Conservation (phyloP, 169 alveolate genomes). For the Plasmodium gaboni region DNA sequence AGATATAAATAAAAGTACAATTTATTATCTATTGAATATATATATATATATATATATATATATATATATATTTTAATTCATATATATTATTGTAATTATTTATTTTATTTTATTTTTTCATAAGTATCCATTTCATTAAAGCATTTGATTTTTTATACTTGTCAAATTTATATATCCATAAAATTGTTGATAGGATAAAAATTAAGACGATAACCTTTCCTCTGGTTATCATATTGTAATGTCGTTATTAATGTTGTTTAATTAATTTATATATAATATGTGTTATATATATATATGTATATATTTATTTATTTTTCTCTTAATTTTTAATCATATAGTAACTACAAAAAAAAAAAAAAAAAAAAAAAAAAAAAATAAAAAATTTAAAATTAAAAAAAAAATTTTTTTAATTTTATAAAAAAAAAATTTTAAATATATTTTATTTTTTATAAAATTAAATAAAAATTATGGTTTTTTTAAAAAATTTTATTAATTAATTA, state of each 20-base stretch:
- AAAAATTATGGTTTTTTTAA: no score
- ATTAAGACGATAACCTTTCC: conserved; percentile 54
- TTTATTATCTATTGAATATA: not conserved
- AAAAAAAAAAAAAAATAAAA: not conserved
- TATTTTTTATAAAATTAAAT: no score
- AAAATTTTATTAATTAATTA: no score
- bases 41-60: conserved; percentile 7
- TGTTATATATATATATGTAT: no score
- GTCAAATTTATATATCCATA: conserved; percentile 68
- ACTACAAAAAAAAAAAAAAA: not conserved
- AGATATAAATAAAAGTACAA: conserved; percentile 22
- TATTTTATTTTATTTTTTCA: conserved; percentile 9
- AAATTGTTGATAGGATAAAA: conserved; percentile 33
- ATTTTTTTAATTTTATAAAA: no score
- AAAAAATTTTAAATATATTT: no score
- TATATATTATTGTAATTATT: conserved; percentile 2
- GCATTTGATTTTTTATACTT: conserved; percentile 63
- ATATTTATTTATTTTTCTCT: not conserved
- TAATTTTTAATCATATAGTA: no score
- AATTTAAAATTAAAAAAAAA: not conserved
- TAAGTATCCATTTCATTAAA: conserved; percentile 61
- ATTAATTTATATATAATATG: no score
- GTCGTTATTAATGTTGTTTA: not conserved
- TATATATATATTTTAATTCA: not conserved
- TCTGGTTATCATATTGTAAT: conserved; percentile 58